Evolutionary conservation across 2,329 filamentous ascomycete species (phyloP).

Genomic region (Didymella glomerata): DNA sequence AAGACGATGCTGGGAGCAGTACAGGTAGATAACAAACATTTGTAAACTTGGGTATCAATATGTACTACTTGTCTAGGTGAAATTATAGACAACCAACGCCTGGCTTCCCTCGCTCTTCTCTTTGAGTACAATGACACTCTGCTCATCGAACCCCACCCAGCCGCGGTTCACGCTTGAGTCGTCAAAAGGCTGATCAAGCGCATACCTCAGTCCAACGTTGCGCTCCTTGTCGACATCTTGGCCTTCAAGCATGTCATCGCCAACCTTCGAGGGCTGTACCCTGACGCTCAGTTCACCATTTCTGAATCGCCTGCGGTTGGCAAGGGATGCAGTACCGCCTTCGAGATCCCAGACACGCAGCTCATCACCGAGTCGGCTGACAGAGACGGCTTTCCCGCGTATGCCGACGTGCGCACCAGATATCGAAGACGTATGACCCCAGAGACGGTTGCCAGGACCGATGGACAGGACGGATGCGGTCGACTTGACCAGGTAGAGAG

Average conservation of each 20-base stretch:
- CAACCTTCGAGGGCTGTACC: slow-evolving; percentile 55
- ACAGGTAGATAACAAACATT: not conserved
- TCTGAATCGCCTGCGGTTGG: slow-evolving; percentile 52
- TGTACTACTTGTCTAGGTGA: slow-evolving; percentile 63
- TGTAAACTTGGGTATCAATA: not conserved
- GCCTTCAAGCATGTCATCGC: slow-evolving; percentile 25
- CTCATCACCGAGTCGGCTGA: slow-evolving; percentile 76
- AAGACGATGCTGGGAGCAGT: not conserved
- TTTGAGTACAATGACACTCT: slow-evolving; percentile 86
- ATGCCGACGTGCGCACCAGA: slow-evolving; percentile 85
- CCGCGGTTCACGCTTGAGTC: slow-evolving; percentile 59
- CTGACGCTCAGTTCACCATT: slow-evolving; percentile 63
- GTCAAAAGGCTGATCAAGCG: slow-evolving; percentile 48
- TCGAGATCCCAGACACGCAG: slow-evolving; percentile 88
- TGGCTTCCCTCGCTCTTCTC: slow-evolving; percentile 74
- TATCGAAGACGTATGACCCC: slow-evolving; percentile 91
- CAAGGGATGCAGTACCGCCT: slow-evolving; percentile 64
- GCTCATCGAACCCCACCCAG: slow-evolving; percentile 89
- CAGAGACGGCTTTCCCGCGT: slow-evolving; percentile 87
- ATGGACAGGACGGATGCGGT: slow-evolving; percentile 71
- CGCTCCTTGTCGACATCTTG: slow-evolving; percentile 38
- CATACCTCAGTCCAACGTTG: slow-evolving; percentile 46
- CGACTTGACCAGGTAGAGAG: slow-evolving; percentile 82
- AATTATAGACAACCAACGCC: slow-evolving; percentile 85
- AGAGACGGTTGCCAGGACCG: slow-evolving; percentile 77